These are phyloP conservation scores for Stylonectria norvegica DNA, from an alignment of 2,329 filamentous ascomycete species.

Conservation along the genomic window DNA sequence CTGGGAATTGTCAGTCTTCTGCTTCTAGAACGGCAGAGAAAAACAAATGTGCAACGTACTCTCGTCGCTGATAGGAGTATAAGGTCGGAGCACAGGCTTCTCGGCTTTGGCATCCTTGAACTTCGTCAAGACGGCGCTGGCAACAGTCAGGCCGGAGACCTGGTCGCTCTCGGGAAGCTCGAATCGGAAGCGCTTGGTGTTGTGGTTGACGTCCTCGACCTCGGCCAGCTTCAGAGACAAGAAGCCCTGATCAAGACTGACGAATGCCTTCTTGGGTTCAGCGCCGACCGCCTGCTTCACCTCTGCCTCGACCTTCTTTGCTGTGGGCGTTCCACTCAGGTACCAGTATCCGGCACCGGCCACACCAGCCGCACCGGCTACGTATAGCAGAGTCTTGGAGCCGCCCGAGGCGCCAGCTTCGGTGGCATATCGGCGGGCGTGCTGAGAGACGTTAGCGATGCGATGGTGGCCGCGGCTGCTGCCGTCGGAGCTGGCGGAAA, in stretches of 20 bases:
- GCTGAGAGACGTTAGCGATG: conserved; percentile 38
- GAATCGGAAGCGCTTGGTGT: conserved; percentile 91
- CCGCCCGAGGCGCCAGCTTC: conserved; percentile 50
- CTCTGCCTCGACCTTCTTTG: conserved; percentile 56
- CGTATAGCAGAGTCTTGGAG: conserved; percentile 59
- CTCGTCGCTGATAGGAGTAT: conserved; percentile 89
- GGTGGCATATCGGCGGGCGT: conserved; percentile 66
- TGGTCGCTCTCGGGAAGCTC: conserved; percentile 78
- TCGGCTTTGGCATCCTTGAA: conserved; percentile 78
- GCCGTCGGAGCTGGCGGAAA: conserved; percentile 5
- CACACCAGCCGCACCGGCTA: conserved; percentile 55
- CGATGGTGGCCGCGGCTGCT: neutral
- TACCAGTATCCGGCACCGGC: conserved; percentile 59
- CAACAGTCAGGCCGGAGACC: conserved; percentile 76
- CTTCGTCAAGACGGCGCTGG: conserved; percentile 89
- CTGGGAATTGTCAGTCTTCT: conserved; percentile 41
- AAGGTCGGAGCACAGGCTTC: conserved; percentile 86
- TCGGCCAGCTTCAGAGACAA: conserved; percentile 75
- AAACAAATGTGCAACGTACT: conserved; percentile 43
- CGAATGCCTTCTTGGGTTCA: conserved; percentile 56
- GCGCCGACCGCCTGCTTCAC: conserved; percentile 48
- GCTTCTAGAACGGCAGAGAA: neutral
- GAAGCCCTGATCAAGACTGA: conserved; percentile 87
- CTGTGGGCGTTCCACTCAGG: conserved; percentile 48
- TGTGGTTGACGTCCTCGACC: conserved; percentile 81